Evolutionary conservation across 345 rosid species (phyloP).

Genomic region (Euphorbia pulcherrima): DNA sequence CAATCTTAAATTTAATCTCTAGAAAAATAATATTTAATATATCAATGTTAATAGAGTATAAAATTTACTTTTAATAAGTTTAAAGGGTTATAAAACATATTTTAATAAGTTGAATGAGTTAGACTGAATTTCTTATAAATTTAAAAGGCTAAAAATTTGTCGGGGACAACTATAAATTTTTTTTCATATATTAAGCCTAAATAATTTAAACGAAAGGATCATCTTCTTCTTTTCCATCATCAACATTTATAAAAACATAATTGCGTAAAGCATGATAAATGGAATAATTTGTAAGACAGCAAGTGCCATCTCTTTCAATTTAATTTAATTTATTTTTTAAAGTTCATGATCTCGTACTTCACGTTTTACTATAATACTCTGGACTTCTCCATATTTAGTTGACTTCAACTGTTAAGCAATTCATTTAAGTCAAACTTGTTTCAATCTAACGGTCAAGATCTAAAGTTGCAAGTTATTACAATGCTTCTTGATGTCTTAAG

Average conservation of each 20-base stretch:
- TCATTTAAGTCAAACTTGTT: constrained; percentile 1
- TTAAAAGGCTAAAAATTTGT: no score
- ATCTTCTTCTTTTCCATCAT: neutral
- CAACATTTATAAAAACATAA: constrained; percentile 1
- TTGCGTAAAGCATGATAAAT: constrained; percentile 16
- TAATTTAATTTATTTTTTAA: neutral
- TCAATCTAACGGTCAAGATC: constrained; percentile 1
- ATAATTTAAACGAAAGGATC: neutral
- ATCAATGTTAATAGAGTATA: no score
- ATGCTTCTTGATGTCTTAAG: neutral
- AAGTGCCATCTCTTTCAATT: neutral
- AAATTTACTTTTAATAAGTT: no score
- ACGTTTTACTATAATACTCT: neutral
- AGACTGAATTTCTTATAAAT: no score
- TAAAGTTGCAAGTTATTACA: neutral
- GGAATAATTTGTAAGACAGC: constrained; percentile 14
- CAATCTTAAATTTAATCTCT: no score
- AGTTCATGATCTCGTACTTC: constrained; percentile 6
- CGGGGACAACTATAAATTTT: no score
- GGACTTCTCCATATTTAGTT: neutral
- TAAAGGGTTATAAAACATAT: no score
- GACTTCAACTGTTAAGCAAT: neutral
- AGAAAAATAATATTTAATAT: no score
- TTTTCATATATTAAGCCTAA: no score
- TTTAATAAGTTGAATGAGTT: no score